Base-by-base conservation (phyloP, 371 early-diverging fungal species). In the Umbelopsis sp. region DNA sequence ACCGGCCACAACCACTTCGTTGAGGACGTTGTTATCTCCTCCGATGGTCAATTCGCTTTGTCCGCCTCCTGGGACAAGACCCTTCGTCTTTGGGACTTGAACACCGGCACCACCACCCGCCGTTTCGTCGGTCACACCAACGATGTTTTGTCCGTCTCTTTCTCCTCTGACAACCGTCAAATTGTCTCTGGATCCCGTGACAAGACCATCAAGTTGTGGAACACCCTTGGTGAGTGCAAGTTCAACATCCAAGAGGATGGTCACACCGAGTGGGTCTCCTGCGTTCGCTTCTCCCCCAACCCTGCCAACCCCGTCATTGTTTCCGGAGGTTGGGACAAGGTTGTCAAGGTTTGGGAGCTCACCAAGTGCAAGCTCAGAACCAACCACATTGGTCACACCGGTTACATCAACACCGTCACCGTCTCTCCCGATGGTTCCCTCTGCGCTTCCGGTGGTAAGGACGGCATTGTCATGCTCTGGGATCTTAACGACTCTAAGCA, bases 351-450 rank as follows among this genome's bases (percentile, higher is more conserved):
- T 74, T 99, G 99, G 99, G 99, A 99, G 80, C 88, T 97, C 69
- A 91, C 90, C 89, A 96, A 97, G 91, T 92, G 91, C 92, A 96
- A 96, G 93, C 89, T 99, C 65, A 93, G 94, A 87, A 95, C 96
- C 93, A 97, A 98, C 94, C 98, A 98, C 92, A 92, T 92, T 79
- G 99, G 98, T 72, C 99, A 99, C 95, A 89, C 91, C 78, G 97
- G 96, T 70, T 96, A 97, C 88, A 92, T 99, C 86, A 94, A 94
- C 94, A 94, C 97, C 76, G 92, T 97, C 80, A 96, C 97, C 76
- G 92, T 99, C 86, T 98, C 98, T 44, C 99, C 99, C 78, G 99
- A 99, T 89, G 99, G 99, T 84, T 98, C 99, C 70, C 94, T 99
- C 76, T 99, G 98, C 92, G 99, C 99, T 77, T 96, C 99, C 77